phyloP scores from a whole-genome alignment of 2,329 filamentous ascomycete genomes.

The Fusarium papillatum region DNA sequence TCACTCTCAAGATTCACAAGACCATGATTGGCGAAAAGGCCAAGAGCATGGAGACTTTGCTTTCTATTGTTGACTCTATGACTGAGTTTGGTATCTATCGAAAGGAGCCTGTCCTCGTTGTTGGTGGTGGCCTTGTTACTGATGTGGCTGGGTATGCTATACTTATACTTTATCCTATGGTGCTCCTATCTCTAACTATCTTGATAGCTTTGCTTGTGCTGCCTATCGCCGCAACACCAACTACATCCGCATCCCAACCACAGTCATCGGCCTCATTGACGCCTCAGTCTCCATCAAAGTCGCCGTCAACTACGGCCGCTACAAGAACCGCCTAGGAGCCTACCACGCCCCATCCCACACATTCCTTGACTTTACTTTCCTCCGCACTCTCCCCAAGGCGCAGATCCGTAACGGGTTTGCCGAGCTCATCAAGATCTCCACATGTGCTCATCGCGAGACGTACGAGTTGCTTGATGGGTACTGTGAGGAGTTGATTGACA shows the following conservation, averaged over 20 bases:
- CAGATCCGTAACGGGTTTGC: conserved; percentile 82
- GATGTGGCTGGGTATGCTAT: conserved; percentile 77
- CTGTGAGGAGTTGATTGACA: conserved; percentile 76
- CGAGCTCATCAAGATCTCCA: conserved; percentile 83
- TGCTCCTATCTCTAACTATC: neutral
- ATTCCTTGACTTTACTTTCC: conserved; percentile 80
- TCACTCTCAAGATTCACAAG: conserved; percentile 76
- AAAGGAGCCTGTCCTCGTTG: conserved; percentile 77
- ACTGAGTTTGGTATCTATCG: conserved; percentile 79
- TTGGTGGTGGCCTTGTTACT: conserved; percentile 79
- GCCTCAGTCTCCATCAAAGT: conserved; percentile 84
- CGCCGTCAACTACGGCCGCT: conserved; percentile 82
- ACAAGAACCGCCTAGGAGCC: conserved; percentile 81
- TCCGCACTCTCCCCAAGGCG: conserved; percentile 75
- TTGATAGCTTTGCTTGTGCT: conserved; percentile 75
- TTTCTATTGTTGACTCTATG: conserved; percentile 81
- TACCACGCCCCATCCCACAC: conserved; percentile 81
- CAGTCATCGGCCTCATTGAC: conserved; percentile 82
- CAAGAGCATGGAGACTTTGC: conserved; percentile 78
- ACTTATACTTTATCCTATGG: neutral
- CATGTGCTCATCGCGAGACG: conserved; percentile 75
- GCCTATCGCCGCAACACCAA: conserved; percentile 80
- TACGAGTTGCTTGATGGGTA: conserved; percentile 78
- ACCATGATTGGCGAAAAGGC: conserved; percentile 83
- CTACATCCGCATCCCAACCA: conserved; percentile 81